Base-by-base conservation (phyloP, 1,284 basidiomycete genomes). In the Cutaneotrichosporon arboriforme region DNA sequence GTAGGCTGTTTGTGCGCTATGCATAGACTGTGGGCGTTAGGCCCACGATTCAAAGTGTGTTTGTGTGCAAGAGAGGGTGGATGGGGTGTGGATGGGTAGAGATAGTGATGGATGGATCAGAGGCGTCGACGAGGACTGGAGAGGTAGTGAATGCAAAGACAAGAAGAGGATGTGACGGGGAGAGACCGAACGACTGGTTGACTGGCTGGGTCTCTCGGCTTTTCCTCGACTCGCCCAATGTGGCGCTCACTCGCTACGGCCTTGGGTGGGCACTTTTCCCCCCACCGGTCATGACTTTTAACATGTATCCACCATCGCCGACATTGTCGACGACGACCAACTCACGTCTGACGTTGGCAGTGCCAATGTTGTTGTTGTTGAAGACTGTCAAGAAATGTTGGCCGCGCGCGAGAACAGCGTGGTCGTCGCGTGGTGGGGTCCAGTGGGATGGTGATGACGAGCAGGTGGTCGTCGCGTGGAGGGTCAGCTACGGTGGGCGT, bases 391-490 rank as follows among this genome's bases (percentile, higher is more conserved):
- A 31, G 26, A 31, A 7, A 31, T 31, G 26, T n/a, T 36, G 44
- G 33, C 17, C 9, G 43, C 52, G 50, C 52, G 52, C 56, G 57
- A 47, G 35, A 49, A 37, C 26, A 46, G 57, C 54, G 57, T 59
- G 57, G 57, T 35, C 57, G 53, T 55, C 57, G 57, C 57, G 57
- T 59, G 57, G 57, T 45, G 43, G 26, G 22, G 17, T 8, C 13
- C n/a, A 46, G 14, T 10, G 15, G 4, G 14, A 23, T 14, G 17
- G 15, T 14, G 36, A 21, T 46, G 34, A 37, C 15, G 46, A 47
- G 46, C 46, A 47, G 46, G 46, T 47, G 46, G 46, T 20, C 17
- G 4, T 40, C 46, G 46, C 46, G 46, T 48, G 46, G 46, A 31
- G 26, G 5, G 26, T 10, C 26, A 31, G 26, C 26, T 31, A 31